These are phyloP conservation scores for Anacardium occidentale DNA, from an alignment of 345 rosid species.

Conservation along the genomic window DNA sequence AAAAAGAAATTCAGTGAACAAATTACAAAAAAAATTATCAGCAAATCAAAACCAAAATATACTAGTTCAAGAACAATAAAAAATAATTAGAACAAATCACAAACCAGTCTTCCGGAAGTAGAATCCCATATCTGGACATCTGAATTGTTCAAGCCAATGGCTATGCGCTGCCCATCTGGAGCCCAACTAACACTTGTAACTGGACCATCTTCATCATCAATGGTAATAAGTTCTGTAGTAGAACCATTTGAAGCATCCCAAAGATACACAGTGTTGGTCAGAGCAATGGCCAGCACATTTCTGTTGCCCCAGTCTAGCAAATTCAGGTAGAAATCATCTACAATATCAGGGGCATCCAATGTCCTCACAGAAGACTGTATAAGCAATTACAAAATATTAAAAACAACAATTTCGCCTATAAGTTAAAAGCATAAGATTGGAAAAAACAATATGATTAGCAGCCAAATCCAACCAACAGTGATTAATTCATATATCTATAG, in stretches of 20 bases:
- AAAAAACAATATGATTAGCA: background rate
- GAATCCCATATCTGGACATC: conserved; percentile 36
- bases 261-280: conserved; percentile 25
- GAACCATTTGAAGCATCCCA: conserved; percentile 36
- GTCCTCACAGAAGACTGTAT: conserved; percentile 35
- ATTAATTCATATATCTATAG: background rate
- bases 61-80: background rate
- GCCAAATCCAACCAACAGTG: background rate
- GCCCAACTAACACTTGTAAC: conserved; percentile 37
- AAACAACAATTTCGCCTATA: background rate
- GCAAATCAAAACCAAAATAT: background rate
- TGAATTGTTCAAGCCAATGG: conserved; percentile 39
- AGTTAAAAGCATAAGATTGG: background rate
- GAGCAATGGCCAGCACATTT: conserved; percentile 38
- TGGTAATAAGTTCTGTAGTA: conserved; percentile 18
- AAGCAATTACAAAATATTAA: background rate
- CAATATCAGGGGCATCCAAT: conserved; percentile 38
- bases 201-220: conserved; percentile 18
- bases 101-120: conserved; percentile 6
- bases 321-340: conserved; percentile 39
- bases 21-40: background rate
- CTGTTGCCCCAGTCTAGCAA: conserved; percentile 39
- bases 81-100: background rate
- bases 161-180: conserved; percentile 30
- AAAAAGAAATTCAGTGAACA: background rate